Evolutionary conservation across 2,329 filamentous ascomycete genomes (phyloP), one percentile per base, ranked within the genome.

Genomic region (Monascus ruber): DNA sequence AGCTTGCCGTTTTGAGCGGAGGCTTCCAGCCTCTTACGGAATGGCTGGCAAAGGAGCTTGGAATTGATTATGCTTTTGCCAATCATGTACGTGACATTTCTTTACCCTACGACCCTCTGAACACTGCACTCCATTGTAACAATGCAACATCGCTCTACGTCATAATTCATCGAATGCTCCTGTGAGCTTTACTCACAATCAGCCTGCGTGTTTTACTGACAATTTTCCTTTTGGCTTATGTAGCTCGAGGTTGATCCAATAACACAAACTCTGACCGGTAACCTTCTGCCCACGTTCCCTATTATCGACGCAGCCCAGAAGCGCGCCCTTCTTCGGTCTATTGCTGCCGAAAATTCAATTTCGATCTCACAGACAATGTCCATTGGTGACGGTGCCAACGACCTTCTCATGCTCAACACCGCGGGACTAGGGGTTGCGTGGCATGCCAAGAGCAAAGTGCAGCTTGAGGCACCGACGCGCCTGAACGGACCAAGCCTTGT

Each of bases 11-110:
- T 4, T 66, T 95, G 27, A 94, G 86, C 28, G 91, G 91, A 34
- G 91, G 91, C 0, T 98, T 98, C 64, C 77, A 85, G 47, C 88
- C 89, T 0, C 67, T 96, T 47, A 93, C 91, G 0, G 73, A 78
- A 41, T 96, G 88, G 85, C 74, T 96, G 29, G 87, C 85, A 10
- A 70, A 70, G 32, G 72, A 85, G 53, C 69, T 98, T 25, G 85
- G 85, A 9, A 76, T 98, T 41, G 85, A 96, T 61, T 80, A 94
- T 55, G 87, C 85, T 0, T 78, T 82, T 58, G 91, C 91, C 32
- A 98, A 98, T 60, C 80, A 89, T 52, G 81, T 81, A 60, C 17
- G 17, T 17, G 17, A 17, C 17, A 17, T 17, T 17, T 17, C 17
- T 17, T 3, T 17, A 17, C 17, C 17, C 17, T 17, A 17, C 17